Base-by-base conservation (phyloP, 2,329 filamentous ascomycete species). In the Diaporthe longicolla region DNA sequence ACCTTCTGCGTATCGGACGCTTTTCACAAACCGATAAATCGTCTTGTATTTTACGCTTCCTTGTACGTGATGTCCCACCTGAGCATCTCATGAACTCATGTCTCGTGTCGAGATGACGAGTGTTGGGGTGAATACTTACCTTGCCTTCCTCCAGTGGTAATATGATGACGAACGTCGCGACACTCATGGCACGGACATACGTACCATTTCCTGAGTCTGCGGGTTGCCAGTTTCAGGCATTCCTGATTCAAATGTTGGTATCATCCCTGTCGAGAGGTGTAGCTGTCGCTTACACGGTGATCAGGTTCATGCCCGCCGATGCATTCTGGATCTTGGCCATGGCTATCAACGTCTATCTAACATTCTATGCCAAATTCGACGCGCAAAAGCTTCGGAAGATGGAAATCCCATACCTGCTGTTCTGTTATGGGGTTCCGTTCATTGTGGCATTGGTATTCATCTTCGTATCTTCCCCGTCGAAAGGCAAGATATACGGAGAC, bases 1-100 rank as follows among this genome's bases (percentile, higher is more conserved):
- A 95, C 93, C 4, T 97, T 95, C 79, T 83, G 89, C 40, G 82
- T 83, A n/a, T 94, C 92, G 43, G 88, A 87, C 21, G 87, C 88
- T 7, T 97, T 97, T 80, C 93, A 93, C 79, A 96, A 95, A 80
- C 93, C 94, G n/a, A 95, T 97, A 84, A 97, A 97, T 80, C 89
- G 94, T 24, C 87, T 97, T 0, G 92, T 96, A 13, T 96, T 97
- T 82, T 97, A 93, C 81, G 94, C 94, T 9, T 93, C 93, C 0
- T 93, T 94, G 74, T 70, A 63, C 52, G 74, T 71, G 4, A 19
- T 1, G 15, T 15, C 3, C 43, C n/a, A 24, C 32, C 4, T 10
- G 43, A 35, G 59, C 59, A 21, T 50, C 9, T n/a, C 37, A 17
- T n/a, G 13, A 7, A 7, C 5, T 26, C 32, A 21, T 35, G 7